These are phyloP conservation scores for Daedaleopsis sinensis DNA, from an alignment of 768 basidiomycete genomes.

Conservation along the genomic window DNA sequence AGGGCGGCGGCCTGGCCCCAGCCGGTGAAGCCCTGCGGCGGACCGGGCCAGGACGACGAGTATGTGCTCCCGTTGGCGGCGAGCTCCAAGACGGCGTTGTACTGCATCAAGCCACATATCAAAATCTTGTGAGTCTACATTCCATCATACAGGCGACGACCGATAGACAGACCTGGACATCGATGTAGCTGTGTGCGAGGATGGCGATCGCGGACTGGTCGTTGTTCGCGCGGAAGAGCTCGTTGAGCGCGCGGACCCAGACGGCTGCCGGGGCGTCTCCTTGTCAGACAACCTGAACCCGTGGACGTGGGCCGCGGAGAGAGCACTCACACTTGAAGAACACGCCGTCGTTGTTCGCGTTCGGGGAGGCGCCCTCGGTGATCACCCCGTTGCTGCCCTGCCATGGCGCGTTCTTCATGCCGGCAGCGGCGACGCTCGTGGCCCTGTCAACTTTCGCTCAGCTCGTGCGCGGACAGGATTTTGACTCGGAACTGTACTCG, in stretches of 20 bases:
- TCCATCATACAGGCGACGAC: background rate
- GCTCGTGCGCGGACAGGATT: too few relatives aligned
- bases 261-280: constrained; percentile 29
- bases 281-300: background rate
- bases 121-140: background rate
- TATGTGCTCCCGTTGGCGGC: constrained; percentile 47
- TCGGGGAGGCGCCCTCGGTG: constrained; percentile 49
- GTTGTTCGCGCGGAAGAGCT: constrained; percentile 35
- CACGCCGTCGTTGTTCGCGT: constrained; percentile 46
- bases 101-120: constrained; percentile 30
- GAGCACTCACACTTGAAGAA: constrained; percentile 50
- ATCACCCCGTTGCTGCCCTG: constrained; percentile 53
- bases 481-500: constrained; percentile 35
- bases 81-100: constrained; percentile 52
- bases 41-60: constrained; percentile 51
- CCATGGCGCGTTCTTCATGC: constrained; percentile 49
- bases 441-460: constrained; percentile 28
- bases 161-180: constrained; percentile 48
- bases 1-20: constrained; percentile 47
- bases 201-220: constrained; percentile 34
- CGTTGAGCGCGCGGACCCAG: constrained; percentile 46
- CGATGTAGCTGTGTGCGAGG: constrained; percentile 50
- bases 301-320: background rate
- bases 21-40: constrained; percentile 46
- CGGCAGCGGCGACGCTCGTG: constrained; percentile 40